Base-by-base conservation (phyloP, 2,329 filamentous ascomycete genomes). In the Lizonia empirigonia region DNA sequence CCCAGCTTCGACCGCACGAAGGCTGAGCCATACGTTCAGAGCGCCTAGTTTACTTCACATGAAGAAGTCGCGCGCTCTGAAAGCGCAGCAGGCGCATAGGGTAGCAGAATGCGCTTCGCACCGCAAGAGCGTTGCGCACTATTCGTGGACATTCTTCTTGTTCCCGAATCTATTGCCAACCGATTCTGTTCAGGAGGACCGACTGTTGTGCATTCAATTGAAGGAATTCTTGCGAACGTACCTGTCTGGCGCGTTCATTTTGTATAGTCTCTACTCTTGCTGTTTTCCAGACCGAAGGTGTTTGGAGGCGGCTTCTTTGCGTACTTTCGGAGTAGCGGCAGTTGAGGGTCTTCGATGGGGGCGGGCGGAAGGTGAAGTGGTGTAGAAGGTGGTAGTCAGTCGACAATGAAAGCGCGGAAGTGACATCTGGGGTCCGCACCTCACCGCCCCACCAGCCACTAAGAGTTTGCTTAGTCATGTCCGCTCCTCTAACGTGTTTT, bases 181-280 rank as follows among this genome's bases (percentile, higher is more conserved):
- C 5, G 20, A 5, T 4, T 12, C 3, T 30, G 7, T 10, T 5
- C 7, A 18, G 24, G 18, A 7, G 6, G 12, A 35, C 7, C 33
- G 18, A 18, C 15, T 26, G 12, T 9, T 15, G 5, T 23, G 12
- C 16, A 12, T 13, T 23, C 18, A 32, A 13, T 15, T n/a, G n/a
- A 29, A 41, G 15, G 16, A 37, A 13, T 19, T 7, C 12, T 7
- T 9, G 2, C 13, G 8, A 37, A 47, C 69, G 16, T 68, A 72
- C 70, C 70, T 67, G 48, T 73, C 70, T 37, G 70, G 70, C 33
- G 70, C 70, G 67, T 73, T 73, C 70, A 73, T 73, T 3, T 23
- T 69, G 60, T 24, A 12, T 44, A 20, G 41, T n/a, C 18, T 20
- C n/a, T 40, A n/a, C 40, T 50, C 41, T 45, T 45, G 47, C 45